Percentiles rank a stretch among this genome's conserved stretches.
Conservation (phyloP, 179 eudicot genomes). For the Nepenthes alata region DNA sequence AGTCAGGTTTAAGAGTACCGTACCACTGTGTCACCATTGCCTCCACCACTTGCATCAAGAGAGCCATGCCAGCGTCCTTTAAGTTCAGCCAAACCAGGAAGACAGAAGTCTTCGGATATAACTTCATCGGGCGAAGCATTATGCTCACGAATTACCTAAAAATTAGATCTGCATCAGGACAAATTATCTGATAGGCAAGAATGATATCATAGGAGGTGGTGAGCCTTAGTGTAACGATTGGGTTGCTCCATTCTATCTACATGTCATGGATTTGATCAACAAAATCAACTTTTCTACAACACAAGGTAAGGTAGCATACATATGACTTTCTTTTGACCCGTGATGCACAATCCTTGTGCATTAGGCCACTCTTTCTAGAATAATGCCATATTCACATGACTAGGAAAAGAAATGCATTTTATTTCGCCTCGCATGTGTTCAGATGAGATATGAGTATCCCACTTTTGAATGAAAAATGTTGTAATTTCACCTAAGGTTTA, state of each 20-base stretch:
- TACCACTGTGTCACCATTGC: conserved; percentile 99
- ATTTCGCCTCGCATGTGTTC: neutral
- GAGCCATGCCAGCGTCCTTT: conserved; percentile 98
- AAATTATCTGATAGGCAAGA: too few relatives aligned
- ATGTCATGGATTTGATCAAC: too few relatives aligned
- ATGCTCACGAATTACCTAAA: conserved; percentile 57
- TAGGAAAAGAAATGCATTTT: neutral
- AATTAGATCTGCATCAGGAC: conserved; percentile 1
- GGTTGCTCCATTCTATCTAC: too few relatives aligned
- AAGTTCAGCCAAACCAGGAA: conserved; percentile 95
- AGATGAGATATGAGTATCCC: neutral
- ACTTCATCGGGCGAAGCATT: conserved; percentile 57
- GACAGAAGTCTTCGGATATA: conserved; percentile 67
- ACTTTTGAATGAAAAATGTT: neutral
- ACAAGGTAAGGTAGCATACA: too few relatives aligned
- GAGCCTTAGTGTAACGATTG: too few relatives aligned
- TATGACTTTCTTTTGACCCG: too few relatives aligned
- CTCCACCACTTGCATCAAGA: conserved; percentile 99
- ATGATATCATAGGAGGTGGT: too few relatives aligned
- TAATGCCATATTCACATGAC: conserved; percentile 3
- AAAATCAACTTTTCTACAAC: too few relatives aligned
- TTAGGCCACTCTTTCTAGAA: too few relatives aligned
- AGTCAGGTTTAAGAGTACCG: conserved; percentile 10
- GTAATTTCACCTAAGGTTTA: conserved; percentile 11
- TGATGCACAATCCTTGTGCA: too few relatives aligned